A percentile compares a stretch with the other conserved stretches of the same genome.
Evolutionary conservation across 352 stramenopile genomes (phyloP).

Genomic region (Globisporangium abappressorium): DNA sequence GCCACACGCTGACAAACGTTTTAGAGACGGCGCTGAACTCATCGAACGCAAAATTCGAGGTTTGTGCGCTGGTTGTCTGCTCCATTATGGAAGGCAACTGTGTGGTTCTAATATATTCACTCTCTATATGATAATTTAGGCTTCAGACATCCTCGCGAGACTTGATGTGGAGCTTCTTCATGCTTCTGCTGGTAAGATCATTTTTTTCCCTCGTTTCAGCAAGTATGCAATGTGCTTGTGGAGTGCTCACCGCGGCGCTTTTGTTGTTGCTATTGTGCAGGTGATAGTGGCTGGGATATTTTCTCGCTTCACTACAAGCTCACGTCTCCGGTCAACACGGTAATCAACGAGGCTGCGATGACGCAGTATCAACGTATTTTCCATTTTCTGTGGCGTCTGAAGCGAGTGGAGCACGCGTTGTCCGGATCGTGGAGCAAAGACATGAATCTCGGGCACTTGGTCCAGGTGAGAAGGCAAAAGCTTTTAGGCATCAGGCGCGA

Average conservation of each 20-base stretch:
- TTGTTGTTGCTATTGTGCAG: slow-evolving; percentile 19
- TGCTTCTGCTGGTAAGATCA: slow-evolving; percentile 46
- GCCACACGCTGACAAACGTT: slow-evolving; percentile 93
- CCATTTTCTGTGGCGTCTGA: slow-evolving; percentile 88
- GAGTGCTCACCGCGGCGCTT: background rate
- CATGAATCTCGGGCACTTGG: slow-evolving; percentile 93
- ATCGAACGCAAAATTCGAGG: slow-evolving; percentile 95
- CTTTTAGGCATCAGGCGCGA: background rate
- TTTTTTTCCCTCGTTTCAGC: background rate
- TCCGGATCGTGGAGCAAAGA: slow-evolving; percentile 96
- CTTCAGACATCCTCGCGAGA: slow-evolving; percentile 88
- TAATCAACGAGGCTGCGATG: slow-evolving; percentile 86
- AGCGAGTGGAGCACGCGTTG: slow-evolving; percentile 90
- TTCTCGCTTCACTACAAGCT: slow-evolving; percentile 91
- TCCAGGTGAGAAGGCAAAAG: slow-evolving; percentile 58
- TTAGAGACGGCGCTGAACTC: slow-evolving; percentile 93
- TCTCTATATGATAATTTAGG: slow-evolving; percentile 29
- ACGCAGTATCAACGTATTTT: slow-evolving; percentile 89
- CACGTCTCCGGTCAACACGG: slow-evolving; percentile 81
- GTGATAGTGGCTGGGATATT: slow-evolving; percentile 94
- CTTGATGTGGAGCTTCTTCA: slow-evolving; percentile 91
- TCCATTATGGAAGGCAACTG: background rate
- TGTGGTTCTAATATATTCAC: background rate
- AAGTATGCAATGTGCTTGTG: background rate
- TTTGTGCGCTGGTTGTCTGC: slow-evolving; percentile 24